Conservation (phyloP, 1,284 basidiomycete species). For the Sporisorium exsertum region DNA sequence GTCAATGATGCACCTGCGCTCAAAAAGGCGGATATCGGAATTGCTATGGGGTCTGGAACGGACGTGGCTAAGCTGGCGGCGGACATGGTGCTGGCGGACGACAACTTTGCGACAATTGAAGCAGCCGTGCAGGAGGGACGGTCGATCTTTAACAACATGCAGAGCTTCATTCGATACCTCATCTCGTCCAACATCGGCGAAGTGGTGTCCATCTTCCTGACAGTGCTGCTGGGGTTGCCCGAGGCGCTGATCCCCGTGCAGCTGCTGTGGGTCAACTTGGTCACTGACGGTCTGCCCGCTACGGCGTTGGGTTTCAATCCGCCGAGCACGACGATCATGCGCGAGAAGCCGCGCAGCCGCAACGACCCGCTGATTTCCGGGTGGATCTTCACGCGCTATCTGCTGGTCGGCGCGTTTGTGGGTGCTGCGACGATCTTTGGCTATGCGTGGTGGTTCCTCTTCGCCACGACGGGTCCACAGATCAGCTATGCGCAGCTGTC, state of each 20-base stretch:
- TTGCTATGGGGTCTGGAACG: constrained; percentile 71
- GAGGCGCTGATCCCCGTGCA: constrained; percentile 98
- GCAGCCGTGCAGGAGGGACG: constrained; percentile 83
- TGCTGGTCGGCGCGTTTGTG: constrained; percentile 92
- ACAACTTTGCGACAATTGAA: constrained; percentile 72
- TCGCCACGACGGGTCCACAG: constrained; percentile 87
- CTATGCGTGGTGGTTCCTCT: constrained; percentile 99
- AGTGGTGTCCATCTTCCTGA: constrained; percentile 96
- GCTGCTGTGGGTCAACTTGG: constrained; percentile 79
- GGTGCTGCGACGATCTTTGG: constrained; percentile 94
- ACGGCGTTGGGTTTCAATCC: constrained; percentile 99
- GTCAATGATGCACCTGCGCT: constrained; percentile 72
- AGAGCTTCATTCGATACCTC: constrained; percentile 88
- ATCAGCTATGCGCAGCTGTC: constrained; percentile 93
- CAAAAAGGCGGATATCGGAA: constrained; percentile 71
- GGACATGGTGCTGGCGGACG: constrained; percentile 72
- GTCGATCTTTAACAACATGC: constrained; percentile 98
- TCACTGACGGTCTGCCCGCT: constrained; percentile 86
- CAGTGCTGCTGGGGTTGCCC: constrained; percentile 96
- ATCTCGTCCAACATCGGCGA: constrained; percentile 98
- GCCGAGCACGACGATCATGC: constrained; percentile 90
- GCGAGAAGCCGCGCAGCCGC: constrained; percentile 85
- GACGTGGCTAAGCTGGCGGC: constrained; percentile 71
- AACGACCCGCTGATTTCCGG: constrained; percentile 89
- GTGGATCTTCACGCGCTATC: constrained; percentile 95